phyloP scores from a whole-genome alignment of 805 yeast genomes.

The Monosporozyma servazzii region DNA sequence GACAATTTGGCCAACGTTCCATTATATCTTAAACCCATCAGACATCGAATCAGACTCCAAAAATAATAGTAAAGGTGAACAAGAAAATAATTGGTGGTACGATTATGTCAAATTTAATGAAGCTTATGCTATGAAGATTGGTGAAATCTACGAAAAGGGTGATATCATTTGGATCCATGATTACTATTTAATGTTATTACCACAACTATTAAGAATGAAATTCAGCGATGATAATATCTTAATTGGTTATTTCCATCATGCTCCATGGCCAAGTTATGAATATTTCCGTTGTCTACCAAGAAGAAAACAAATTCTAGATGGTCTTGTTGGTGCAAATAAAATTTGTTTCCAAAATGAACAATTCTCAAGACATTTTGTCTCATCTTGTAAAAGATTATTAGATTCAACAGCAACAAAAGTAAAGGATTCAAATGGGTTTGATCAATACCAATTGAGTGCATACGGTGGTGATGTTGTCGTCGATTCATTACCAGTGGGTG shows the following conservation, averaged over 20 bases:
- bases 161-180: conserved; percentile 92
- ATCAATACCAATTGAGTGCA: conserved; percentile 40
- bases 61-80: conserved; percentile 27
- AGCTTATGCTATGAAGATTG: conserved; percentile 74
- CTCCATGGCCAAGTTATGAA: conserved; percentile 94
- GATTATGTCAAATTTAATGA: conserved; percentile 88
- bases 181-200: conserved; percentile 71
- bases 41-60: conserved; percentile 20
- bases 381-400: conserved; percentile 78
- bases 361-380: conserved; percentile 82
- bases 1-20: conserved; percentile 89
- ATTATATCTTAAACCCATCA: conserved; percentile 75
- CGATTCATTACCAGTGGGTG: conserved; percentile 79
- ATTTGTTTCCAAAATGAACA: conserved; percentile 80
- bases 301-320: conserved; percentile 74
- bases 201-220: conserved; percentile 73
- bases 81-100: conserved; percentile 70
- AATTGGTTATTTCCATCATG: conserved; percentile 74
- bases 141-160: conserved; percentile 70
- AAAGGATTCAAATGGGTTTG: conserved; percentile 21
- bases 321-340: conserved; percentile 82
- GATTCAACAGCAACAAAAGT: conserved; percentile 58
- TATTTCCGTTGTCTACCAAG: conserved; percentile 84
- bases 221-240: conserved; percentile 41
- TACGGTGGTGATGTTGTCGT: conserved; percentile 73